Conservation (phyloP, 495 filamentous ascomycete species). For the Penicillium robsamsonii region DNA sequence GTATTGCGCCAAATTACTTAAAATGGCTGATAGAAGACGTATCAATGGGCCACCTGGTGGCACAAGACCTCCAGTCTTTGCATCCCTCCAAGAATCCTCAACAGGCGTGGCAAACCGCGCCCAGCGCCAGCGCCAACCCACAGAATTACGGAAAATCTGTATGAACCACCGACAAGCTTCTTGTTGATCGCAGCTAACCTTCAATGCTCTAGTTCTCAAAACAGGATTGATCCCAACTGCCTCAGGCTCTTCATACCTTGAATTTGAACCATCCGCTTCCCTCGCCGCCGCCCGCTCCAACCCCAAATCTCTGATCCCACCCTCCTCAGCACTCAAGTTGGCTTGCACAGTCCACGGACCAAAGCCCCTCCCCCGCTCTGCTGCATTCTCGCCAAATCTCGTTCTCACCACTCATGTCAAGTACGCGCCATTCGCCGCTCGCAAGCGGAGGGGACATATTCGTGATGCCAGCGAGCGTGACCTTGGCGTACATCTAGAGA, state of each 20-base stretch:
- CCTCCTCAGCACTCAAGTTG: slow-evolving; percentile 73
- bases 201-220: slow-evolving; percentile 64
- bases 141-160: slow-evolving; percentile 82
- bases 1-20: slow-evolving; percentile 18
- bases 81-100: slow-evolving; percentile 41
- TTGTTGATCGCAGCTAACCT: slow-evolving; percentile 14
- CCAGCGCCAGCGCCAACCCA: slow-evolving; percentile 55
- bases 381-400: slow-evolving; percentile 84
- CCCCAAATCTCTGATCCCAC: slow-evolving; percentile 45
- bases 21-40: slow-evolving; percentile 83
- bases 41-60: slow-evolving; percentile 83
- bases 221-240: slow-evolving; percentile 92
- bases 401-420: slow-evolving; percentile 90
- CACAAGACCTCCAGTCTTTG: slow-evolving; percentile 73
- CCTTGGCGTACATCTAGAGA: slow-evolving; percentile 85
- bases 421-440: slow-evolving; percentile 90
- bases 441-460: slow-evolving; percentile 77
- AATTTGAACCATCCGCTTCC: slow-evolving; percentile 64
- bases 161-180: slow-evolving; percentile 33
- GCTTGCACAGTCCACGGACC: slow-evolving; percentile 92
- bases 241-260: slow-evolving; percentile 89
- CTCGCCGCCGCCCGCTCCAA: slow-evolving; percentile 48
- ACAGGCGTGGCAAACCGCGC: slow-evolving; percentile 39
- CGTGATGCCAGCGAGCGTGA: slow-evolving; percentile 85
- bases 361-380: slow-evolving; percentile 82